These are phyloP conservation scores for Aspergillus aculeatinus DNA, from an alignment of 2,329 filamentous ascomycete genomes.

Conservation along the genomic window DNA sequence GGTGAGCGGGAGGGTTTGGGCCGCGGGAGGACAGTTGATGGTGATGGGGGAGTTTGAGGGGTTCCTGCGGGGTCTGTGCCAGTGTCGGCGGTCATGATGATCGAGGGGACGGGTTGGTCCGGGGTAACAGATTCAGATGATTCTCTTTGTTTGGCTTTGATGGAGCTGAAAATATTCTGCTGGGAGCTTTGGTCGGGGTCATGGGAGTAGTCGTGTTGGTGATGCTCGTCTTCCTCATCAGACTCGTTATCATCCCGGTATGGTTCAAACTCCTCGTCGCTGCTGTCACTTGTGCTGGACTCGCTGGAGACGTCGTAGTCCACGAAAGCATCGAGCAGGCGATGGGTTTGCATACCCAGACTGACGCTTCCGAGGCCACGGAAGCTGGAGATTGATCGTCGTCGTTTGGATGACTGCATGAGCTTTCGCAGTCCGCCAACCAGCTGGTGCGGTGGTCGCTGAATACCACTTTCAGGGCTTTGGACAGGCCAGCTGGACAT, in stretches of 20 bases:
- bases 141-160: slow-evolving; percentile 2
- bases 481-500: slow-evolving; percentile 54
- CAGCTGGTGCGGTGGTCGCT: slow-evolving; percentile 45
- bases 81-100: slow-evolving; percentile 24
- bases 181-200: neutral
- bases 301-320: slow-evolving; percentile 46
- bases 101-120: slow-evolving; percentile 23
- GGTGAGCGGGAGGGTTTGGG: slow-evolving; percentile 31
- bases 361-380: slow-evolving; percentile 58
- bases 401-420: slow-evolving; percentile 59
- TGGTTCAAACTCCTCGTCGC: slow-evolving; percentile 43
- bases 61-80: slow-evolving; percentile 22
- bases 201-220: neutral
- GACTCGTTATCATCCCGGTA: slow-evolving; percentile 41
- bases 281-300: slow-evolving; percentile 46
- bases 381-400: slow-evolving; percentile 49
- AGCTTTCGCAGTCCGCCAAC: slow-evolving; percentile 62
- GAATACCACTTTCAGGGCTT: slow-evolving; percentile 50
- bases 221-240: slow-evolving; percentile 22
- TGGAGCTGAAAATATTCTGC: neutral
- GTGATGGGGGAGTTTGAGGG: slow-evolving; percentile 12
- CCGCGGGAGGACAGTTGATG: slow-evolving; percentile 8
- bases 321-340: slow-evolving; percentile 63
- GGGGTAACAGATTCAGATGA: neutral
- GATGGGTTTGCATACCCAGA: slow-evolving; percentile 74